These are phyloP conservation scores for Cladosporium sp. DNA, from an alignment of 2,329 filamentous ascomycete genomes.

Conservation along the genomic window DNA sequence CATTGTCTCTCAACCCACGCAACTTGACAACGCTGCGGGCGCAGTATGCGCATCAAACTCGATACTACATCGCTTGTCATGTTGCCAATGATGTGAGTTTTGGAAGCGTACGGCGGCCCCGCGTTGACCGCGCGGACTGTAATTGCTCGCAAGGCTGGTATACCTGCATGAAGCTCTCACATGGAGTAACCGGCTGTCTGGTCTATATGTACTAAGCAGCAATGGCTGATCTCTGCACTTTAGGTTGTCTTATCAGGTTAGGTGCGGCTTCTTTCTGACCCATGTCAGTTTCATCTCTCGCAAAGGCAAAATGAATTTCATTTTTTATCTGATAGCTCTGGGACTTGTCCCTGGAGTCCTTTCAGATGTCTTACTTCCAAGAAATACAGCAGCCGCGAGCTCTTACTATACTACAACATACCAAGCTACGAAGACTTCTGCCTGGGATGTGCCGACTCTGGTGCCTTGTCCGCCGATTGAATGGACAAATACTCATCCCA, in stretches of 20 bases:
- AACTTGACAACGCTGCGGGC: neutral
- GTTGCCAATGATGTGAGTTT: neutral
- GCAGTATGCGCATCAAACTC: neutral
- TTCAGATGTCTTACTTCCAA: neutral
- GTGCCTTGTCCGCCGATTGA: conserved; percentile 8
- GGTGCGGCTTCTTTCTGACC: neutral
- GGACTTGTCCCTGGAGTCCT: neutral
- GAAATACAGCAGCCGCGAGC: neutral
- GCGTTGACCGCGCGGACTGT: conserved; percentile 2
- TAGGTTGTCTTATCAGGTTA: neutral
- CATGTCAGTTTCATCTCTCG: neutral
- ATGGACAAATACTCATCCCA: conserved; percentile 15
- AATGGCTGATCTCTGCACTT: neutral
- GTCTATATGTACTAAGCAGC: conserved; percentile 1
- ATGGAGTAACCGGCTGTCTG: neutral
- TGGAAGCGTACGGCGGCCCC: neutral
- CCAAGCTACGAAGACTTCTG: neutral
- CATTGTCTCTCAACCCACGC: neutral
- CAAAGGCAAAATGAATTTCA: neutral
- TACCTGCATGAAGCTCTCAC: neutral
- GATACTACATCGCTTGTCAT: conserved; percentile 1
- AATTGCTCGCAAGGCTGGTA: neutral
- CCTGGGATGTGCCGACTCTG: neutral
- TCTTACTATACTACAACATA: neutral
- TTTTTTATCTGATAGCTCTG: neutral